These are phyloP conservation scores for Heliocybe sulcata DNA, from an alignment of 1,284 basidiomycete species.

Conservation along the genomic window DNA sequence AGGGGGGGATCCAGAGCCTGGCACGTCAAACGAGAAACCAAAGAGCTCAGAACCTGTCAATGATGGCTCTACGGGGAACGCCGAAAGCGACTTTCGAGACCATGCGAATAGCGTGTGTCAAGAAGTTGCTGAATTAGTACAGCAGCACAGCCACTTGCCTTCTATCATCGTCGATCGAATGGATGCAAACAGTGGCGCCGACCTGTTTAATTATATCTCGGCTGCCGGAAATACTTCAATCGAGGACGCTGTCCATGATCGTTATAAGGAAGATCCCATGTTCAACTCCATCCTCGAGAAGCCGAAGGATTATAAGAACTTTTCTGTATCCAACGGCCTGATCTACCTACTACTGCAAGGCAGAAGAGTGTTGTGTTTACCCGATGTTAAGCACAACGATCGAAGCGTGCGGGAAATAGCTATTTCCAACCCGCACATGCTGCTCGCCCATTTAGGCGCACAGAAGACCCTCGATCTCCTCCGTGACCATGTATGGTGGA, in stretches of 20 bases:
- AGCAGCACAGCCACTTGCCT: too few relatives aligned
- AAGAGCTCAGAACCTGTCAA: conserved; percentile 4
- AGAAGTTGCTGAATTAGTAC: background rate
- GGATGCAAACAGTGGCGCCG: background rate
- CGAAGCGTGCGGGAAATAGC: conserved; percentile 21
- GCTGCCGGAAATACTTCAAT: background rate
- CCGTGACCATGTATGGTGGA: conserved; percentile 28
- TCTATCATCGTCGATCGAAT: too few relatives aligned
- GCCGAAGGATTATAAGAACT: conserved; percentile 8
- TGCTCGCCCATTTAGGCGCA: conserved; percentile 23
- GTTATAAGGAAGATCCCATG: conserved; percentile 3
- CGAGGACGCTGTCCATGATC: background rate
- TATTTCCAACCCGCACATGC: conserved; percentile 24
- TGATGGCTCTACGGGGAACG: too few relatives aligned
- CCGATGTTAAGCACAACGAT: conserved; percentile 15
- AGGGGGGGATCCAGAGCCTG: background rate
- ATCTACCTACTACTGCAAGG: background rate
- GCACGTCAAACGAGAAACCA: too few relatives aligned
- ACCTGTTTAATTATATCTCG: background rate
- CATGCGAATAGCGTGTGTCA: background rate
- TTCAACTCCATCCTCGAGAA: conserved; percentile 1
- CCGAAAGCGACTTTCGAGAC: background rate
- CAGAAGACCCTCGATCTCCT: conserved; percentile 24
- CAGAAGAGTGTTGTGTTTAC: conserved; percentile 23
- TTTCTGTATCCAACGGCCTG: conserved; percentile 4